Evolutionary conservation across 495 filamentous ascomycete genomes (phyloP).

Genomic region (Penicillium waksmanii): DNA sequence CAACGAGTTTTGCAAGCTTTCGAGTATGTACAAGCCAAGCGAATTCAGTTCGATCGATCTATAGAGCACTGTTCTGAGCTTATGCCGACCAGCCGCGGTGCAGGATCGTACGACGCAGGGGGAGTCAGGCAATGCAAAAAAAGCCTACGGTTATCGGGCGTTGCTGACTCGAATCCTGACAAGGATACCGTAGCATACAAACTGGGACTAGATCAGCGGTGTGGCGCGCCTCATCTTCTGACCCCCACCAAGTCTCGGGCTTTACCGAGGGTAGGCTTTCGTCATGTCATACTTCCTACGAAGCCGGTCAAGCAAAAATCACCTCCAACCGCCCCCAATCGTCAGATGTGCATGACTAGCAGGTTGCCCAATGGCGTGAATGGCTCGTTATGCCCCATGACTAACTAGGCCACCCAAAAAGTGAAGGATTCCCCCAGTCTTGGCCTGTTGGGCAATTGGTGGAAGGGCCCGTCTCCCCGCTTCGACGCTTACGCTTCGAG

Average conservation of each 20-base stretch:
- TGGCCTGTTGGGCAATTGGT: slow-evolving; percentile 6
- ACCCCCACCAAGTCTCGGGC: background rate
- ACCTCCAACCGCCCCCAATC: background rate
- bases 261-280: slow-evolving; percentile 1
- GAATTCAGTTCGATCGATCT: background rate
- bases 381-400: slow-evolving; percentile 1
- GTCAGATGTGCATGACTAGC: slow-evolving; percentile 3
- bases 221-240: background rate
- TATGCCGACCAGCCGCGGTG: background rate
- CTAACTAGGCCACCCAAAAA: background rate
- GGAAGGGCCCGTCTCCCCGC: background rate
- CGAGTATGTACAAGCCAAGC: background rate
- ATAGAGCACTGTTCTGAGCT: background rate
- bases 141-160: background rate
- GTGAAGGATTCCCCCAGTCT: background rate
- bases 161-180: background rate
- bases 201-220: background rate
- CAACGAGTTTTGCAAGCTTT: background rate
- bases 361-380: background rate
- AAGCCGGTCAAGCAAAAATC: background rate
- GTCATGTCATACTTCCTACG: background rate
- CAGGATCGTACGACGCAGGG: background rate
- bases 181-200: slow-evolving; percentile 3
- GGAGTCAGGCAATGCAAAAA: background rate
- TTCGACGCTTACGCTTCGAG: slow-evolving; percentile 6